phyloP scores from a whole-genome alignment of 148 eudicot genomes.

The Chenopodium formosanum region DNA sequence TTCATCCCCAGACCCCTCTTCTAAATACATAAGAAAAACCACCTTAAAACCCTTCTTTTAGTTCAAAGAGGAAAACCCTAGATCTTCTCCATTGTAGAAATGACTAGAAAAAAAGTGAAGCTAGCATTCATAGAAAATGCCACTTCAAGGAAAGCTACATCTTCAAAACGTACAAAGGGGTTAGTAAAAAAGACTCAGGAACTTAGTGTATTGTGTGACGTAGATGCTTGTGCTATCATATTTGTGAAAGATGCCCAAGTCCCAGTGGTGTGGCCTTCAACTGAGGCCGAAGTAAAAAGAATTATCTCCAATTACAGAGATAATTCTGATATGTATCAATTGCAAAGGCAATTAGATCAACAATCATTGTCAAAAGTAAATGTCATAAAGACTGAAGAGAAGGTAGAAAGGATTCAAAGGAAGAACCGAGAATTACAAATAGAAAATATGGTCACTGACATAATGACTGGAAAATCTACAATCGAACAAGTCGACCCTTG shows the following conservation, averaged over 20 bases:
- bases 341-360: neutral
- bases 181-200: neutral
- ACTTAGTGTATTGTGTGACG: neutral
- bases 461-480: neutral
- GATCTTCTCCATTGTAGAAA: neutral
- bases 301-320: neutral
- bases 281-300: neutral
- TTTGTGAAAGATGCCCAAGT: neutral
- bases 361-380: neutral
- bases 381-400: neutral
- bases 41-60: no score
- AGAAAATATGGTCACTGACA: neutral
- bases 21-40: no score
- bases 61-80: no score
- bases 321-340: neutral
- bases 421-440: constrained; percentile 9
- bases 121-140: neutral
- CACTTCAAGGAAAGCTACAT: neutral
- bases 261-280: neutral
- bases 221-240: neutral
- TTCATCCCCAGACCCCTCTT: no score
- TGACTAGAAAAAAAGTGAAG: constrained; percentile 3
- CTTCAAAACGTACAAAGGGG: neutral
- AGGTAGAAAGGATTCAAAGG: neutral
- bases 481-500: neutral